Evolutionary conservation across 257 asterid species (phyloP).

Genomic region (Paraleonurus japonicus): DNA sequence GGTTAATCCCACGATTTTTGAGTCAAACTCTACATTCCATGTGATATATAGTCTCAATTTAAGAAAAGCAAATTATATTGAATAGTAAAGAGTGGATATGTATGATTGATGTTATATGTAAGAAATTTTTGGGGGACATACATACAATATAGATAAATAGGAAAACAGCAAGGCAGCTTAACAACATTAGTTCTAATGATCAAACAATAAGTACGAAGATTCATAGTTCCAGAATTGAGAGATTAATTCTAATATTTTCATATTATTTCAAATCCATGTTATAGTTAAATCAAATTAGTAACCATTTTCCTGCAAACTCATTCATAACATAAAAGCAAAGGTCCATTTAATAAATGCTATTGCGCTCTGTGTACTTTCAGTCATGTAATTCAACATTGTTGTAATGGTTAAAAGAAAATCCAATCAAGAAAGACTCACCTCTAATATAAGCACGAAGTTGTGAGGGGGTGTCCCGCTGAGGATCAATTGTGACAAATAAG

Average conservation of each 20-base stretch:
- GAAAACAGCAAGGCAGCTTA: not conserved
- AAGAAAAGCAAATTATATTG: not conserved
- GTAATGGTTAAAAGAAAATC: conserved; percentile 13
- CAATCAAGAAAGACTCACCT: conserved; percentile 46
- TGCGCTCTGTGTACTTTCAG: not conserved
- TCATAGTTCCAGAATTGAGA: not conserved
- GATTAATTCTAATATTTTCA: not conserved
- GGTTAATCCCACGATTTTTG: conserved; percentile 79
- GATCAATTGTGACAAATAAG: conserved; percentile 91
- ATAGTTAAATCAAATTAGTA: not conserved
- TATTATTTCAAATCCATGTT: not conserved
- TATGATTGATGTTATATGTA: not conserved
- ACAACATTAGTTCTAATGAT: not conserved
- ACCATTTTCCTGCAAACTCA: not conserved
- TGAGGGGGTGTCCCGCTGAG: conserved; percentile 88
- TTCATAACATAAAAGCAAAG: not conserved
- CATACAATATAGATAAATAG: not conserved
- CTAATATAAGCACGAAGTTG: conserved; percentile 80
- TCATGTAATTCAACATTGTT: not conserved
- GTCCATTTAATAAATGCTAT: not conserved
- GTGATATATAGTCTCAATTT: conserved; percentile 2
- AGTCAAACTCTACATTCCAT: conserved; percentile 63
- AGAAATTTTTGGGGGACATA: too few relatives aligned
- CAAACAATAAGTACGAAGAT: not conserved
- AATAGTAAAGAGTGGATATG: not conserved